Base-by-base conservation (phyloP, 306 rosid genomes). In the Malus asiatica region DNA sequence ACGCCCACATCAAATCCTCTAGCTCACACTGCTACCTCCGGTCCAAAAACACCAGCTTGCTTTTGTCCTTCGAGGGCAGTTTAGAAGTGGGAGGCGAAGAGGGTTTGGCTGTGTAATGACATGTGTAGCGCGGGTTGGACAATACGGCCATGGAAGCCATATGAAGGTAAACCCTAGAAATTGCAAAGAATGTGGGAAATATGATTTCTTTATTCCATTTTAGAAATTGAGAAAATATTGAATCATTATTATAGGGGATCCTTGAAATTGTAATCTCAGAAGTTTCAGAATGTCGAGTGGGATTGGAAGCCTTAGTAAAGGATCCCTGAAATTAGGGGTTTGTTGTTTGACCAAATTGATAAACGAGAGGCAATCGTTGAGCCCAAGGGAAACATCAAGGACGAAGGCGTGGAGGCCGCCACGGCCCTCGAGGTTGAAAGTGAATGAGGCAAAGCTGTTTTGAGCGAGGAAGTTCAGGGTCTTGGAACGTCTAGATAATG, bases 401-500 rank as follows among this genome's bases (percentile, higher is more conserved):
- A 94, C 97, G 73, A 87, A 94, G 66, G 95, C 96, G 35, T 68
- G 81, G 77, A 92, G 89, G 46, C 98, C 81, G 82, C 98, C 98
- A 64, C 89, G 96, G 70, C 92, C 96, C 32, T 83, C 83, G 42
- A 95, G 85, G 82, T 95, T 97, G 4, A 95, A 86, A 32, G 96
- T 89, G 69, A 91, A 95, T 66, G 91, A 92, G 5, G 98, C 96
- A 83, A 92, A 92, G 33, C 93, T 93, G 67, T 20, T 74, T 20
- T 82, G 92, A 44, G 97, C 92, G 25, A 95, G 90, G 89, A 92
- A 95, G 80, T 89, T 90, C 1, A 96, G 57, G 10, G 97, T 95
- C 72, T 61, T 95, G 98, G 86, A 92, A 92, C 63, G 93, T 95
- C 97, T 97, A 92, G 69, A 88, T 80, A 86, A 86, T 85, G 86